A percentile compares a stretch with the other conserved stretches of the same genome.
Evolutionary conservation across 2,329 filamentous ascomycete genomes (phyloP).

Genomic region (Cercospora sesami): DNA sequence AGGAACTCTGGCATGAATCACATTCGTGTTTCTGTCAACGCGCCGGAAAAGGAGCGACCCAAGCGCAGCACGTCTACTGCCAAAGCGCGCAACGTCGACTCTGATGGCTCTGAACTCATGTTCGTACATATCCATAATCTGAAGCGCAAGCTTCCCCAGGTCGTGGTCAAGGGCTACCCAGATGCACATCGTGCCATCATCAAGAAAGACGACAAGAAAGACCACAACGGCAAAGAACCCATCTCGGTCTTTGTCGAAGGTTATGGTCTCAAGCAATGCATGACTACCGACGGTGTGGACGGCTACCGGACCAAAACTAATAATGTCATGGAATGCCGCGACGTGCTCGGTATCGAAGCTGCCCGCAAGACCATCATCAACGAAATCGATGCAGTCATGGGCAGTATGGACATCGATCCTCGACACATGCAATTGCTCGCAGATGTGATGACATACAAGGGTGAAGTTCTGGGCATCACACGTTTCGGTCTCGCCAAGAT

Average conservation of each 20-base stretch:
- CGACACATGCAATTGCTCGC: conserved; percentile 96
- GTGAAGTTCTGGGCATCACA: conserved; percentile 93
- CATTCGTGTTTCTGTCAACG: conserved; percentile 70
- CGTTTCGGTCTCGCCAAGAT: conserved; percentile 96
- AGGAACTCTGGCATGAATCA: conserved; percentile 33
- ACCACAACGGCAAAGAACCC: conserved; percentile 62
- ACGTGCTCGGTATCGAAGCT: conserved; percentile 92
- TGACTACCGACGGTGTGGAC: conserved; percentile 89
- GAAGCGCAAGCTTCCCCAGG: conserved; percentile 74
- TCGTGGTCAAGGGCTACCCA: conserved; percentile 88
- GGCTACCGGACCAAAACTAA: conserved; percentile 75
- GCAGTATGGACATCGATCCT: conserved; percentile 91
- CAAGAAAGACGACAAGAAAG: conserved; percentile 68
- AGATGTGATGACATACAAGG: conserved; percentile 99
- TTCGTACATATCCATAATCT: conserved; percentile 80
- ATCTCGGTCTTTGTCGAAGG: conserved; percentile 76
- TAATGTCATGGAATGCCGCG: conserved; percentile 82
- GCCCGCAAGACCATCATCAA: conserved; percentile 83
- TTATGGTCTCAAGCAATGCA: conserved; percentile 83
- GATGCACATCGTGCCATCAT: conserved; percentile 86
- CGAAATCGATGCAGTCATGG: conserved; percentile 89
- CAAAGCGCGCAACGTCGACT: conserved; percentile 37
- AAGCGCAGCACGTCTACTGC: conserved; percentile 42
- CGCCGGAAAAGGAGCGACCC: conserved; percentile 44
- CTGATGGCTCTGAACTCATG: conserved; percentile 61